Percentiles rank a stretch among this genome's conserved stretches.
Conservation (phyloP, 2,329 filamentous ascomycete genomes). For the Phyllosticta capitalensis region DNA sequence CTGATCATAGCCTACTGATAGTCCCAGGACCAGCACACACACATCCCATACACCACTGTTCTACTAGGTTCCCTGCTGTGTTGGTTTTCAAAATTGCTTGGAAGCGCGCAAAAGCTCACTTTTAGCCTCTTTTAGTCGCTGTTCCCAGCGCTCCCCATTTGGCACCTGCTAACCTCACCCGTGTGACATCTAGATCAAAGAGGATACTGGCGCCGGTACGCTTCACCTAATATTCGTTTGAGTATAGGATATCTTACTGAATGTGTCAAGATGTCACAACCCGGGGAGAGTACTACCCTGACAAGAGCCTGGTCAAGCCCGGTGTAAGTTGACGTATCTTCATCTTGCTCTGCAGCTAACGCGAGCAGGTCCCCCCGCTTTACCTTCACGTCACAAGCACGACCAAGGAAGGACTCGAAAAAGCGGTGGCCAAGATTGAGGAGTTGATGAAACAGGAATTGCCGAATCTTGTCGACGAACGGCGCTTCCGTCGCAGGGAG, state of each 20-base stretch:
- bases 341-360: not conserved
- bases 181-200: constrained; percentile 95
- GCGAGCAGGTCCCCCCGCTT: constrained; percentile 69
- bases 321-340: constrained; percentile 52
- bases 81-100: constrained; percentile 13
- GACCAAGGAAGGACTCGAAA: constrained; percentile 80
- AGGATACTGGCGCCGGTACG: constrained; percentile 99
- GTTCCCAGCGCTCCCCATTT: constrained; percentile 50
- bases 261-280: constrained; percentile 91
- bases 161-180: constrained; percentile 88
- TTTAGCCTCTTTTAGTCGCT: constrained; percentile 30
- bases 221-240: constrained; percentile 56
- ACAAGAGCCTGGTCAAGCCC: constrained; percentile 93
- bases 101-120: constrained; percentile 39
- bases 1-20: constrained; percentile 61
- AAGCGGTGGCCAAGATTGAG: constrained; percentile 78
- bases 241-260: constrained; percentile 50
- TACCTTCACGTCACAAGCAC: constrained; percentile 95
- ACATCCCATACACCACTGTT: constrained; percentile 2
- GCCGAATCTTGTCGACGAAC: constrained; percentile 88
- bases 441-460: constrained; percentile 95
- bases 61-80: constrained; percentile 17
- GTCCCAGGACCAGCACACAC: constrained; percentile 20
- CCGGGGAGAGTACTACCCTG: constrained; percentile 89
- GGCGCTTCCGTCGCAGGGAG: constrained; percentile 78